Evolutionary conservation across 306 rosid species (phyloP).

Genomic region (Trichosanthes truncata): DNA sequence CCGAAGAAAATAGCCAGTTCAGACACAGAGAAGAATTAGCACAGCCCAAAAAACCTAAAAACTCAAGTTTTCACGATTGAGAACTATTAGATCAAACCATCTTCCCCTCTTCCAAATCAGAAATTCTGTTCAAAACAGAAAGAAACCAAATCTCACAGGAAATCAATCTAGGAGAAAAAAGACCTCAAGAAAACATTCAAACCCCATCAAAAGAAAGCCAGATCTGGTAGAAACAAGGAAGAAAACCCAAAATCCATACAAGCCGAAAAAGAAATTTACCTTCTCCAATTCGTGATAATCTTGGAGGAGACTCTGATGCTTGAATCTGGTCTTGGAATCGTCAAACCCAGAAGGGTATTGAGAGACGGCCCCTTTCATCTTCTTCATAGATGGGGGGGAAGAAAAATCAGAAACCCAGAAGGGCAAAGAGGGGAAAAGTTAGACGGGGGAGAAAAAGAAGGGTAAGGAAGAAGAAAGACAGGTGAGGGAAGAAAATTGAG

Average conservation of each 20-base stretch:
- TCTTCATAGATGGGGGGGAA: constrained; percentile 49
- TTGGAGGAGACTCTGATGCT: constrained; percentile 77
- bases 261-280: constrained; percentile 29
- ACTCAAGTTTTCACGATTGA: background rate
- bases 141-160: constrained; percentile 16
- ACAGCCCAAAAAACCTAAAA: background rate
- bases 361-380: constrained; percentile 52
- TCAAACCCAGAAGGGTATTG: constrained; percentile 24
- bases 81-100: background rate
- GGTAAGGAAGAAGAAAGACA: constrained; percentile 1
- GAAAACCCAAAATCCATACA: constrained; percentile 8
- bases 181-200: constrained; percentile 3
- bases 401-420: constrained; percentile 16
- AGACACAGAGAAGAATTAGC: background rate
- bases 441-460: constrained; percentile 13
- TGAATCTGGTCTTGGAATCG: constrained; percentile 46
- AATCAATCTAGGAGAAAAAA: background rate
- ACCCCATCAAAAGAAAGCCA: constrained; percentile 13
- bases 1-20: background rate
- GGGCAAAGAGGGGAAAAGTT: constrained; percentile 1
- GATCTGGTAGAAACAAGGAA: constrained; percentile 34
- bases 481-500: background rate
- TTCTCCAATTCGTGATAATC: constrained; percentile 65
- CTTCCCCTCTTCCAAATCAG: background rate
- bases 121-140: background rate